These are phyloP conservation scores for Eutypella sp. DNA, from an alignment of 2,329 filamentous ascomycete species.

Conservation along the genomic window DNA sequence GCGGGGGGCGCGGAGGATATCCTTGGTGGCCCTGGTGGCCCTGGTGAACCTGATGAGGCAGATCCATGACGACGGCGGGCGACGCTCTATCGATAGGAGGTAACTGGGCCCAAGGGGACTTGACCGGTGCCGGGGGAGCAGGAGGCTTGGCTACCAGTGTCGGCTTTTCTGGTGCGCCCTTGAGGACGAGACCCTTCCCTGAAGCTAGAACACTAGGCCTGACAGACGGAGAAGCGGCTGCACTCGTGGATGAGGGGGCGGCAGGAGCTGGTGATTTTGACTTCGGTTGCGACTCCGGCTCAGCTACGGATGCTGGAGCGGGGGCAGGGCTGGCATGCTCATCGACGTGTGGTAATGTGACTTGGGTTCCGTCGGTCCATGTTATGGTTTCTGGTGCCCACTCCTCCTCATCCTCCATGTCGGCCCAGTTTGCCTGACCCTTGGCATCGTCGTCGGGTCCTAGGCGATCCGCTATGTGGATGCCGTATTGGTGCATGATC, in stretches of 20 bases:
- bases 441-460: constrained; percentile 70
- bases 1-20: constrained; percentile 39
- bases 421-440: constrained; percentile 80
- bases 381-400: constrained; percentile 82
- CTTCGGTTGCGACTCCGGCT: constrained; percentile 30
- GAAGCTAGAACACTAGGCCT: constrained; percentile 45
- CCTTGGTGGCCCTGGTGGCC: too few relatives aligned
- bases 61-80: constrained; percentile 56
- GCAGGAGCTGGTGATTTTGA: constrained; percentile 39
- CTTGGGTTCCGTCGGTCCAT: constrained; percentile 85
- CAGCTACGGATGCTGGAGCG: constrained; percentile 21
- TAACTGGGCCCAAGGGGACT: constrained; percentile 86
- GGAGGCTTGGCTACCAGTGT: constrained; percentile 69
- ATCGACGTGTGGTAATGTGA: constrained; percentile 62
- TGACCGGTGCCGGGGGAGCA: constrained; percentile 62
- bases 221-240: constrained; percentile 32
- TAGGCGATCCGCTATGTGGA: constrained; percentile 75
- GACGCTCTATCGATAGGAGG: constrained; percentile 80
- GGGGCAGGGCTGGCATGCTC: constrained; percentile 33
- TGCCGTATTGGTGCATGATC: constrained; percentile 76
- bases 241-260: constrained; percentile 15
- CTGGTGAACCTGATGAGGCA: too few relatives aligned
- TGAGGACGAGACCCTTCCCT: constrained; percentile 60
- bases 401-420: constrained; percentile 85
- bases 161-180: constrained; percentile 64